phyloP scores from a whole-genome alignment of 495 filamentous ascomycete species.

The Sabuloglossum arenarium region DNA sequence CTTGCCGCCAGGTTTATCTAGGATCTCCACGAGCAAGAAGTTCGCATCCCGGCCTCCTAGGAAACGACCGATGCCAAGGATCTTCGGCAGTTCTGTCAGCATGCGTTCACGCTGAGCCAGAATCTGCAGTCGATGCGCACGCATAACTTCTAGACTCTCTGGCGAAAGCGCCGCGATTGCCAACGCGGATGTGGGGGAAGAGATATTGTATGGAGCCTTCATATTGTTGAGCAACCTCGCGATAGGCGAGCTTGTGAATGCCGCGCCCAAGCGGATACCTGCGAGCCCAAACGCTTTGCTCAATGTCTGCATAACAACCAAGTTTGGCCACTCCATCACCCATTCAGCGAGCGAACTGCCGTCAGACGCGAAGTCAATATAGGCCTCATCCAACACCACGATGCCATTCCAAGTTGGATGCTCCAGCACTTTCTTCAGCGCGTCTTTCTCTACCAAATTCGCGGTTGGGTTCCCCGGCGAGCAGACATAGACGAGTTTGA shows the following conservation, averaged over 20 bases:
- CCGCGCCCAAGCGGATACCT: slow-evolving; percentile 59
- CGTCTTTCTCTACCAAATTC: slow-evolving; percentile 50
- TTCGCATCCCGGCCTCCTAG: slow-evolving; percentile 66
- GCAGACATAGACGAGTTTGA: slow-evolving; percentile 84
- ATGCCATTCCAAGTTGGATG: slow-evolving; percentile 93
- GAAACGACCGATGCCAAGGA: slow-evolving; percentile 63
- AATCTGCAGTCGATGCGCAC: slow-evolving; percentile 39
- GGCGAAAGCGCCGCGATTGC: slow-evolving; percentile 48
- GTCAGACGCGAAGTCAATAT: slow-evolving; percentile 79
- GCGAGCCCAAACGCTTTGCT: slow-evolving; percentile 93
- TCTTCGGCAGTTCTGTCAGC: slow-evolving; percentile 46
- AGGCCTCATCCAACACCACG: slow-evolving; percentile 86
- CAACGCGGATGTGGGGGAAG: slow-evolving; percentile 64
- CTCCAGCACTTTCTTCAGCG: slow-evolving; percentile 50
- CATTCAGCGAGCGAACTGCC: slow-evolving; percentile 74
- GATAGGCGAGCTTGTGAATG: slow-evolving; percentile 36
- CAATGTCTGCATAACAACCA: slow-evolving; percentile 94
- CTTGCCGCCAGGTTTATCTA: slow-evolving; percentile 44
- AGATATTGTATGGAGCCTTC: slow-evolving; percentile 92
- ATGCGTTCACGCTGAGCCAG: slow-evolving; percentile 57
- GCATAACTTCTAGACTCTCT: slow-evolving; percentile 50
- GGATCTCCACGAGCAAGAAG: slow-evolving; percentile 75
- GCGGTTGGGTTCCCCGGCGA: slow-evolving; percentile 90
- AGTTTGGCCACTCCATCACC: slow-evolving; percentile 84
- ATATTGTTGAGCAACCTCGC: slow-evolving; percentile 62